phyloP scores from a whole-genome alignment of 1,284 basidiomycete species.

The Ganoderma resinaceum region DNA sequence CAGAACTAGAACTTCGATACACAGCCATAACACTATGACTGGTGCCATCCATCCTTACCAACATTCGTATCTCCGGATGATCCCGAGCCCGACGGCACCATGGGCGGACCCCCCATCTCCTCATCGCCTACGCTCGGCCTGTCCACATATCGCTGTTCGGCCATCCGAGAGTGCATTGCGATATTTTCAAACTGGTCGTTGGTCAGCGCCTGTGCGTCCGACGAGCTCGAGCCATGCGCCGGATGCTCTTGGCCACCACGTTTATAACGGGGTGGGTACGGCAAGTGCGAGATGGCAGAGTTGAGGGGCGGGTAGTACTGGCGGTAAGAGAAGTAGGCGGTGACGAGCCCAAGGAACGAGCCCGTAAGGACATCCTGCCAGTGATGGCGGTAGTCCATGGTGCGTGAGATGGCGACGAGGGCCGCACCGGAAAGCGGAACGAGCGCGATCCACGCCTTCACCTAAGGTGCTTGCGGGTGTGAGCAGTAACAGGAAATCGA shows the following conservation, averaged over 20 bases:
- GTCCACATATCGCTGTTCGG: constrained; percentile 21
- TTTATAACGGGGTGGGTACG: constrained; percentile 76
- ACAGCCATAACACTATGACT: not conserved
- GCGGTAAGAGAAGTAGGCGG: constrained; percentile 84
- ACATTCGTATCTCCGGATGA: not conserved
- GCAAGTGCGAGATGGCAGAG: constrained; percentile 70
- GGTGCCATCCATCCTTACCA: constrained; percentile 1
- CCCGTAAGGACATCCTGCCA: constrained; percentile 92
- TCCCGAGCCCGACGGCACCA: not conserved
- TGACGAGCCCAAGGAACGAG: constrained; percentile 72
- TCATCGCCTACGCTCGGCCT: constrained; percentile 23
- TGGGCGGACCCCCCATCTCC: constrained; percentile 6
- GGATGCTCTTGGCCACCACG: constrained; percentile 52
- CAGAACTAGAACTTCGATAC: not conserved
- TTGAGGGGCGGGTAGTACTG: constrained; percentile 78
- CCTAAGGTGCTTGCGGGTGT: constrained; percentile 45
- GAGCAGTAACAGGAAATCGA: constrained; percentile 3
- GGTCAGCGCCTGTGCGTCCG: constrained; percentile 12
- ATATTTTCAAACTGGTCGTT: constrained; percentile 1
- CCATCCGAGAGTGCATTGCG: constrained; percentile 10
- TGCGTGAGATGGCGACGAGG: constrained; percentile 90
- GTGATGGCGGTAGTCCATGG: constrained; percentile 88
- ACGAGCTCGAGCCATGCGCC: constrained; percentile 35
- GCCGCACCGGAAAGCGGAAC: constrained; percentile 82
- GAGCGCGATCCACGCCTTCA: constrained; percentile 86